These are phyloP conservation scores for Fusarium falciforme DNA, from an alignment of 2,329 filamentous ascomycete species.

Conservation along the genomic window DNA sequence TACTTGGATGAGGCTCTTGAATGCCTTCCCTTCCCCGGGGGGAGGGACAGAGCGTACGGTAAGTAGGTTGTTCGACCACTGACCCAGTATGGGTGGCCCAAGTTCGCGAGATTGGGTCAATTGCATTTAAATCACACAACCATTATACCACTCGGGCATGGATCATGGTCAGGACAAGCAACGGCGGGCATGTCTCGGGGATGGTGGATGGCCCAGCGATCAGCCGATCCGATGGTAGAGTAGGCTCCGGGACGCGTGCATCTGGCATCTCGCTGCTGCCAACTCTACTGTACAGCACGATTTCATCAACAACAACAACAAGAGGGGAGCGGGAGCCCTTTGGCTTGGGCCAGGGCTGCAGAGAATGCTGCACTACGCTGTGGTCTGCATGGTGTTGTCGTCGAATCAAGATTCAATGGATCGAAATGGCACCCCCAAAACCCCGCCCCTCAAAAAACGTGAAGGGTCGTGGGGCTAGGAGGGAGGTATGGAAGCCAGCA, in stretches of 20 bases:
- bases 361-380: constrained; percentile 26
- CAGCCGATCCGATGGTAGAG: constrained; percentile 29
- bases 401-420: constrained; percentile 44
- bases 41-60: background rate
- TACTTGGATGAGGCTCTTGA: constrained; percentile 22
- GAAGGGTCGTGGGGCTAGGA: constrained; percentile 38
- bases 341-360: constrained; percentile 23
- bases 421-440: constrained; percentile 37
- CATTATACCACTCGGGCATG: constrained; percentile 1
- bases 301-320: background rate
- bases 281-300: background rate
- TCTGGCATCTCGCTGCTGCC: constrained; percentile 2
- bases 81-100: background rate
- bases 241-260: constrained; percentile 17
- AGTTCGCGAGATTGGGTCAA: background rate
- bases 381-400: constrained; percentile 34
- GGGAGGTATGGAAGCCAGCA: background rate
- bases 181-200: constrained; percentile 34
- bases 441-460: constrained; percentile 33
- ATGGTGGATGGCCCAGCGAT: constrained; percentile 29
- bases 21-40: background rate
- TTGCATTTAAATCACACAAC: constrained; percentile 2
- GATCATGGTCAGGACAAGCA: constrained; percentile 23
- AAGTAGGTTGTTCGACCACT: background rate
- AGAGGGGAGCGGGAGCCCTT: constrained; percentile 5